Conservation (phyloP, 345 rosid genomes). For the Sapria himalayana region DNA sequence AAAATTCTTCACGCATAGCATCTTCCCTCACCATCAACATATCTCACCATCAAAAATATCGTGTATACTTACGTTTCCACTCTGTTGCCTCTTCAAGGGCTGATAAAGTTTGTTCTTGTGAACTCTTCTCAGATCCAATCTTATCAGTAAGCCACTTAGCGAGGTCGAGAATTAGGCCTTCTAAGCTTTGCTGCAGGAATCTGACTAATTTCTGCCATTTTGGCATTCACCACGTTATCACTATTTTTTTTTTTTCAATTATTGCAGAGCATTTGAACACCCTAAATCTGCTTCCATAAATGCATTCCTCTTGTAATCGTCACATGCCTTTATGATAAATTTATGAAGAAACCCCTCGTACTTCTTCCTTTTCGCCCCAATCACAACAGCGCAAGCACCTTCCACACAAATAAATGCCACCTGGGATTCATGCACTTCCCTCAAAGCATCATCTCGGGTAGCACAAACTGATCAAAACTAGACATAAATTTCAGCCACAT, state of each 20-base stretch:
- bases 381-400: conserved; percentile 64
- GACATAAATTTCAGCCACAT: conserved; percentile 52
- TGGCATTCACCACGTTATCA: conserved; percentile 62
- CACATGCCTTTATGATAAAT: conserved; percentile 61
- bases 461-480: conserved; percentile 45
- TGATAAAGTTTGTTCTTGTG: no score
- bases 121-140: conserved; percentile 67
- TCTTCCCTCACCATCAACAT: no score
- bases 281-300: conserved; percentile 78
- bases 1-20: no score
- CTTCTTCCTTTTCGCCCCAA: conserved; percentile 60
- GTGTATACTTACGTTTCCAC: no score
- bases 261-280: conserved; percentile 52
- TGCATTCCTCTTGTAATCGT: conserved; percentile 62
- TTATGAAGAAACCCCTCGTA: conserved; percentile 73
- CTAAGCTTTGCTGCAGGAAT: conserved; percentile 85
- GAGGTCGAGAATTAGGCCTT: conserved; percentile 75
- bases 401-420: conserved; percentile 41
- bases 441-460: conserved; percentile 63
- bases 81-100: no score
- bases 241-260: conserved; percentile 73
- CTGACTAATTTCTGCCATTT: conserved; percentile 82
- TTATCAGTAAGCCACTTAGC: conserved; percentile 56
- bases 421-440: conserved; percentile 87
- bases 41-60: no score